Base-by-base conservation (phyloP, 2,329 filamentous ascomycete genomes). In the Cercospora sp. region DNA sequence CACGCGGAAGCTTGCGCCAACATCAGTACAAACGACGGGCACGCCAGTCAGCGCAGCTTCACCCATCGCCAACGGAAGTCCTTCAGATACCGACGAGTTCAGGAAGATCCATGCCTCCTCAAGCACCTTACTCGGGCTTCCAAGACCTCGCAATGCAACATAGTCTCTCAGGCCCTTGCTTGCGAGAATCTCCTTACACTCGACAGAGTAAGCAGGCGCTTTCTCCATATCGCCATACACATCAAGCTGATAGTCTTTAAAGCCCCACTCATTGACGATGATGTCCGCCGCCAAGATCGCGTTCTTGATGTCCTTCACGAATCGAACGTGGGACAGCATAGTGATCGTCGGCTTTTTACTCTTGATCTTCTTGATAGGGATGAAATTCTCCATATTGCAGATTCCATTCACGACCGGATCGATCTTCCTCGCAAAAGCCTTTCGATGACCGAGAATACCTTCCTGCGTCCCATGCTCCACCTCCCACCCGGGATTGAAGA, bases 351-450 rank as follows among this genome's bases (percentile, higher is more conserved):
- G 86, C 18, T 80, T 81, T 62, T 83, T 78, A 26, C 80, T 81
- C 64, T 82, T 78, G 70, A 87, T 85, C 63, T 83, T 81, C 70
- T 86, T 81, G 39, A 87, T 83, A 0, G 86, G 86, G 30, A 83
- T 77, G 75, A 87, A 88, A 66, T 82, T 83, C 61, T 85, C 84
- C 84, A 86, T 87, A 74, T 87, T 84, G 66, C 83, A 83, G 71
- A 87, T 87, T 55, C 86, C 86, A 72, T 88, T 88, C 71, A 87
- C 85, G 20, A 88, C 85, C 5, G 86, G 86, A 68, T 87, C 85
- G 51, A 88, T 84, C 74, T 87, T 86, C 64, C 85, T 80, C 62
- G 79, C 79, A 78, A 86, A 87, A 8, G 79, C 79, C 61, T 83
- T 83, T 65, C 83, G 81, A 73, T 85, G 84, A 74, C 83, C 81